Percentiles rank a stretch among this genome's conserved stretches.
Evolutionary conservation across 2,329 filamentous ascomycete genomes (phyloP).

Genomic region (Rugonectria rugulosa): DNA sequence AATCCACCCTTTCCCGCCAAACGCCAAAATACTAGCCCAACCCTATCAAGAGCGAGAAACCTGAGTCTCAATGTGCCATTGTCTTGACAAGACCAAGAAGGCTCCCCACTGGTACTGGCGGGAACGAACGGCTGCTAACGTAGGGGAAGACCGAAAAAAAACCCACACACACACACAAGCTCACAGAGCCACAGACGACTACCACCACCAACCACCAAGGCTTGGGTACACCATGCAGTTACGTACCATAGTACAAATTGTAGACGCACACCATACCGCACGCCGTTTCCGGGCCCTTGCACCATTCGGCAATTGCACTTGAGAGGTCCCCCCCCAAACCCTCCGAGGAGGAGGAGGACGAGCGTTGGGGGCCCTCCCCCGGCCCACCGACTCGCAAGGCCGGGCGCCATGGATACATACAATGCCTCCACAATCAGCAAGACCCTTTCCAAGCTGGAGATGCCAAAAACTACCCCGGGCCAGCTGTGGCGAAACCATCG

Average conservation of each 20-base stretch:
- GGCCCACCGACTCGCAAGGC: slow-evolving; percentile 32
- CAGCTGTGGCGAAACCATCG: slow-evolving; percentile 37
- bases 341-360: too few relatives aligned
- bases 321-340: too few relatives aligned
- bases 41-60: slow-evolving; percentile 31
- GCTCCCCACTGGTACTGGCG: slow-evolving; percentile 31
- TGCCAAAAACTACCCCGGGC: slow-evolving; percentile 32
- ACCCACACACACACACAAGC: slow-evolving; percentile 19
- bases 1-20: slow-evolving; percentile 24
- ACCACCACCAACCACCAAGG: neutral
- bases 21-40: slow-evolving; percentile 14
- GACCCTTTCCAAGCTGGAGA: slow-evolving; percentile 37
- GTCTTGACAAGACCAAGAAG: slow-evolving; percentile 23
- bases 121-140: slow-evolving; percentile 41
- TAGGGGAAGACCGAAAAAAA: slow-evolving; percentile 25
- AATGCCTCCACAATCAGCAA: slow-evolving; percentile 35
- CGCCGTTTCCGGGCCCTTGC: neutral
- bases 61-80: slow-evolving; percentile 33
- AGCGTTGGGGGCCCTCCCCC: neutral
- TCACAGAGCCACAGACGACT: slow-evolving; percentile 18
- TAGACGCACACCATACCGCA: slow-evolving; percentile 1
- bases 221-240: neutral
- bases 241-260: neutral
- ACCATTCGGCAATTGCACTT: neutral
- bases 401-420: too few relatives aligned